A percentile compares a stretch with the other conserved stretches of the same genome.
phyloP scores from a whole-genome alignment of 2,329 filamentous ascomycete genomes.

The Phyllosticta citrichinensis region DNA sequence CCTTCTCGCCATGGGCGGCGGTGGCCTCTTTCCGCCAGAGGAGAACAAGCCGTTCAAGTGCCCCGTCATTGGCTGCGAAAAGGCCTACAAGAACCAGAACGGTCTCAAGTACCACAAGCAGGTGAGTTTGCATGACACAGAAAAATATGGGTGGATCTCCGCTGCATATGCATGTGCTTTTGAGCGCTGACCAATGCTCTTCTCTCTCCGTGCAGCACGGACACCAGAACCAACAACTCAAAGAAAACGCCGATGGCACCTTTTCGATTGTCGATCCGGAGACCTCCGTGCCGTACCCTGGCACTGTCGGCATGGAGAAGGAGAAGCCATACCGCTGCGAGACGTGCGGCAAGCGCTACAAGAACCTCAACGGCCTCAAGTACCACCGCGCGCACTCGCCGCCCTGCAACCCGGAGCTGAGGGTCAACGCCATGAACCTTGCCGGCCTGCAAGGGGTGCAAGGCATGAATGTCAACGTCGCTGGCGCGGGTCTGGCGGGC shows the following conservation, averaged over 20 bases:
- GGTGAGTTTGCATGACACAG: slow-evolving; percentile 32
- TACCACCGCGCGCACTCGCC: slow-evolving; percentile 69
- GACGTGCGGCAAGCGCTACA: slow-evolving; percentile 94
- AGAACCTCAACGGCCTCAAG: slow-evolving; percentile 97
- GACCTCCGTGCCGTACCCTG: slow-evolving; percentile 86
- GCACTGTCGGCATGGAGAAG: slow-evolving; percentile 98
- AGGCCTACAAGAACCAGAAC: slow-evolving; percentile 99
- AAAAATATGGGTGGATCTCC: slow-evolving; percentile 4
- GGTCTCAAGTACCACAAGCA: slow-evolving; percentile 83
- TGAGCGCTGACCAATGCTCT: slow-evolving; percentile 12
- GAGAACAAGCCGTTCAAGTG: slow-evolving; percentile 98
- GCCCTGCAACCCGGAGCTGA: slow-evolving; percentile 77
- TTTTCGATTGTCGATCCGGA: slow-evolving; percentile 98
- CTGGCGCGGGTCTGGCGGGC: slow-evolving; percentile 44
- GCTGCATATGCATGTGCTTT: slow-evolving; percentile 12
- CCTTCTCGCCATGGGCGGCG: slow-evolving; percentile 36
- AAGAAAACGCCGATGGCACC: slow-evolving; percentile 93
- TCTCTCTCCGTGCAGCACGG: slow-evolving; percentile 50
- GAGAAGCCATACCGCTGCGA: slow-evolving; percentile 98
- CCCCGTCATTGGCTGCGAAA: slow-evolving; percentile 95
- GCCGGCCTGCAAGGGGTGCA: slow-evolving; percentile 29
- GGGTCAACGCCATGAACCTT: slow-evolving; percentile 35
- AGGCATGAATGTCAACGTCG: slow-evolving; percentile 39
- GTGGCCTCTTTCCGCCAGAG: slow-evolving; percentile 46
- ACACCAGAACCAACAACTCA: slow-evolving; percentile 91